Base-by-base conservation (phyloP, 2,329 filamentous ascomycete genomes). In the Fusarium sacchari region DNA sequence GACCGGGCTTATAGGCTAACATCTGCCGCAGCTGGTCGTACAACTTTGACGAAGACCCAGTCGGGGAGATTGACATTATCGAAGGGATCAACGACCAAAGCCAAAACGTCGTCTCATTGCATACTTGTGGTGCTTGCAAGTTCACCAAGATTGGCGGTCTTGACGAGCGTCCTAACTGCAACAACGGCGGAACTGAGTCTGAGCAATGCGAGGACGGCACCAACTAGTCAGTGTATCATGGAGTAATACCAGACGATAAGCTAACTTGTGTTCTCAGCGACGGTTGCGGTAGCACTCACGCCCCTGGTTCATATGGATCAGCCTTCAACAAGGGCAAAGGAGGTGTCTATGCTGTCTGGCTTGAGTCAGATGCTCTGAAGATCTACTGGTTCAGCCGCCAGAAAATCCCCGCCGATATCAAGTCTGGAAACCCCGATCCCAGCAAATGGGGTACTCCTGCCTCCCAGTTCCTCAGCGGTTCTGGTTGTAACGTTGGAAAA, bases 351-450 rank as follows among this genome's bases (percentile, higher is more conserved):
- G 91, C 89, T 13, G 87, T 91, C 64, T 89, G 93, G 80, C 95
- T 94, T 90, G 92, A 91, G 7, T 84, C 86, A 30, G 77, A 86
- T 1, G 86, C 86, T 58, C 94, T 97, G 80, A 88, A 86, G 40
- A 86, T 96, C 68, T 97, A 90, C 88, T 94, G 93, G 86, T 97
- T 95, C 82, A 85, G 89, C 0, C 90, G 92, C 47, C 80, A 80
- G 57, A 79, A 80, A 17, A 87, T 94, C 58, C 92, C 92, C 2
- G 76, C 80, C 3, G 90, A 94, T 78, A 89, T 93, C 63, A 79
- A 82, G 6, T 81, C 85, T 20, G 87, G 86, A 20, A 84, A 77
- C 3, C 93, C 93, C 0, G 83, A 93, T 69, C 91, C 93, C 0
- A 80, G 82, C 4, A 81, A 76, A 26, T 96, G 94, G 90, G 90